Evolutionary conservation across 805 yeast species (phyloP), one percentile per base, ranked within the genome.

Genomic region (Huiozyma naganishii): DNA sequence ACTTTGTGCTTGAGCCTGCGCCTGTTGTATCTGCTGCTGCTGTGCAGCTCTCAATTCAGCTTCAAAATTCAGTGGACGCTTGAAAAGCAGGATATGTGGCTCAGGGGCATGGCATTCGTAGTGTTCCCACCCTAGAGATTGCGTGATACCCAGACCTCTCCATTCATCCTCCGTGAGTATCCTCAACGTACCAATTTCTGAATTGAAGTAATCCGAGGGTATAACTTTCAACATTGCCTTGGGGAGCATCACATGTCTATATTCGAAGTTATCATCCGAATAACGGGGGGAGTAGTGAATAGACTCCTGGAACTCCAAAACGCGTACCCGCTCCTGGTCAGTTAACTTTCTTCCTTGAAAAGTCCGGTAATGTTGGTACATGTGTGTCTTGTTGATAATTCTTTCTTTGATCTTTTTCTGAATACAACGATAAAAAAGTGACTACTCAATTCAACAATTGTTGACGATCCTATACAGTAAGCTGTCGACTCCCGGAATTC

Each of bases 31-130:
- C 37, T 51, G 54, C 28, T 49, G 51, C 42, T 53, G 54, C 33
- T 50, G 58, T 4, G 59, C 60, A 27, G 64, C 61, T 41, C 62
- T 54, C 37, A 60, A 56, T 40, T 64, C 65, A 17, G 66, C 63
- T 45, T 69, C 81, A 51, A 69, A 76, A 53, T 75, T 74, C 37
- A 76, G 68, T 13, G 84, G 76, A 57, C 89, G 74, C 65, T 83
- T 83, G 68, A 92, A 92, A 48, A 92, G 71, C 48, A 92, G 69
- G 48, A 92, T 92, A 61, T 92, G 98, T 27, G 99, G 99, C 65
- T 92, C 99, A 37, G 99, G 99, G 1, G 97, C 84, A 62, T 92
- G 98, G 36, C 95, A 89, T 58, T 92, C 98, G 59, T 90, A 92
- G 64, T 92, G 98, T 43, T 75, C 92, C 98, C 98, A 92, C 1